These are phyloP conservation scores for Sporothrix mexicana DNA, from an alignment of 2,329 filamentous ascomycete genomes.

Conservation along the genomic window DNA sequence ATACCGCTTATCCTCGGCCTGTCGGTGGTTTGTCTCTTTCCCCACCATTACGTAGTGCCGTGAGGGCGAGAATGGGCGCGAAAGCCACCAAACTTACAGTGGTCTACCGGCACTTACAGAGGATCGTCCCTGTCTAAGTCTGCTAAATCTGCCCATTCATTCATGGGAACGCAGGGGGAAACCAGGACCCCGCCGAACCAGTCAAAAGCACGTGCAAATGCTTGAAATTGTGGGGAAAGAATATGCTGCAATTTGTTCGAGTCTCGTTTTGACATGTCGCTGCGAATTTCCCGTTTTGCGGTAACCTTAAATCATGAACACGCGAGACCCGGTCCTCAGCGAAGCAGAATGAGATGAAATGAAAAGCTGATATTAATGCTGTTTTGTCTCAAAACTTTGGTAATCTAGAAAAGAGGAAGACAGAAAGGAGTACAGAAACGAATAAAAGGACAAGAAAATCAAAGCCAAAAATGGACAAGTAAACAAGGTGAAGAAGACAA, in stretches of 20 bases:
- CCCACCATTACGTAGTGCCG: conserved; percentile 21
- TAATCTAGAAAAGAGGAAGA: neutral
- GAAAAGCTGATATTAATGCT: neutral
- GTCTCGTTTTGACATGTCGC: neutral
- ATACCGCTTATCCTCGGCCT: conserved; percentile 33
- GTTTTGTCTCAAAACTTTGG: neutral
- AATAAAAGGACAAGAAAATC: neutral
- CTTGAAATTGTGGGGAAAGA: neutral
- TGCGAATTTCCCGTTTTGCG: conserved; percentile 8
- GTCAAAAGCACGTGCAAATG: conserved; percentile 30
- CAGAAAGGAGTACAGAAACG: neutral
- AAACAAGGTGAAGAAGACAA: neutral
- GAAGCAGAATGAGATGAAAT: neutral
- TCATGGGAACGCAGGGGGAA: neutral
- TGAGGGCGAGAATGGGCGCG: neutral
- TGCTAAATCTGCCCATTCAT: neutral
- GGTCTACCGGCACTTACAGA: neutral
- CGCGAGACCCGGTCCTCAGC: neutral
- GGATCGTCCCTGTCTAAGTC: too few species aligned
- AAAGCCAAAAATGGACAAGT: neutral
- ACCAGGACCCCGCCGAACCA: neutral
- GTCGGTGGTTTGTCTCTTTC: conserved; percentile 7
- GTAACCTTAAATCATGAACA: neutral
- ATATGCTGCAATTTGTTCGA: neutral
- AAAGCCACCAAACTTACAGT: neutral